Evolutionary conservation across 805 yeast genomes (phyloP).

Genomic region (Lipomyces oligophaga): DNA sequence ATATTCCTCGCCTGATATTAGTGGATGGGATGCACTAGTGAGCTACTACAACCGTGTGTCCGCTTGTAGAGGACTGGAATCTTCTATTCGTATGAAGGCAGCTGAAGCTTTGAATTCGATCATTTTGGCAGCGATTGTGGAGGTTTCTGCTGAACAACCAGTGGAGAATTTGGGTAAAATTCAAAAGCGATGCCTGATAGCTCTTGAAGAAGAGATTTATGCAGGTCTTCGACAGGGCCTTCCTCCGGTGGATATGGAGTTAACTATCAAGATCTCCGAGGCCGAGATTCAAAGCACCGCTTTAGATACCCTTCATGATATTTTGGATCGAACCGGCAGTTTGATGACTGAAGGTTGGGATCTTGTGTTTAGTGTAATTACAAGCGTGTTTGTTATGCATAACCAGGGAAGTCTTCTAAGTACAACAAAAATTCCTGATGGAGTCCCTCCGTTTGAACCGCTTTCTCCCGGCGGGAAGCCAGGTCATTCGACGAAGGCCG

Average conservation of each 20-base stretch:
- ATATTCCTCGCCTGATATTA: slow-evolving; percentile 34
- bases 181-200: slow-evolving; percentile 43
- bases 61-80: slow-evolving; percentile 43
- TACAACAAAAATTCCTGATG: slow-evolving; percentile 19
- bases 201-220: slow-evolving; percentile 45
- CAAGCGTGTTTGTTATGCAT: slow-evolving; percentile 32
- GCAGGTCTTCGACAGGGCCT: slow-evolving; percentile 16
- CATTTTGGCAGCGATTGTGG: slow-evolving; percentile 34
- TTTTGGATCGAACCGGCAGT: slow-evolving; percentile 76
- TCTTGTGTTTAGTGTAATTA: slow-evolving; percentile 55
- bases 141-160: slow-evolving; percentile 12
- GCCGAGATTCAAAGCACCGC: slow-evolving; percentile 62
- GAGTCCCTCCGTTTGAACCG: background rate
- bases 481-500: slow-evolving; percentile 6
- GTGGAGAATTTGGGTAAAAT: slow-evolving; percentile 21
- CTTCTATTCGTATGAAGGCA: slow-evolving; percentile 48
- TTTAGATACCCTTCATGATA: slow-evolving; percentile 59
- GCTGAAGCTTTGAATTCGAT: slow-evolving; percentile 52
- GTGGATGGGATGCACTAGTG: slow-evolving; percentile 49
- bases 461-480: background rate
- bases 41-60: slow-evolving; percentile 47
- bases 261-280: slow-evolving; percentile 44
- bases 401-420: slow-evolving; percentile 17
- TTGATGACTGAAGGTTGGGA: slow-evolving; percentile 66
- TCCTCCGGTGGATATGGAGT: slow-evolving; percentile 25